Evolutionary conservation across 2,329 filamentous ascomycete genomes (phyloP), one percentile per base, ranked within the genome.

Genomic region (Colletotrichum trifolii): DNA sequence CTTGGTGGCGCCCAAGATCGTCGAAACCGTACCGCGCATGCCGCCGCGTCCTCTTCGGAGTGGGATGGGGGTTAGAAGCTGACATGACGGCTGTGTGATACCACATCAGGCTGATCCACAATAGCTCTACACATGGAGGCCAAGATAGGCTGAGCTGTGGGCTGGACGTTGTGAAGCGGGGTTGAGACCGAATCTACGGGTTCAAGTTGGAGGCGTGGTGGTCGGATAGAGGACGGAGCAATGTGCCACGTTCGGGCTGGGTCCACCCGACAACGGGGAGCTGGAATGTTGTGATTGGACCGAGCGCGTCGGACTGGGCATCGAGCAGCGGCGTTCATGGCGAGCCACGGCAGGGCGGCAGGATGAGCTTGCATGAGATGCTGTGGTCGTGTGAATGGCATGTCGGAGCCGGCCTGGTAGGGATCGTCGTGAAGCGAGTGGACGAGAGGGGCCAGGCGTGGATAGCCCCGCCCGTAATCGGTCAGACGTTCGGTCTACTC

Each of bases 341-440:
- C 47, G 33, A 63, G 48, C 50, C 40, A 53, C 47, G 35, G 60
- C 62, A 55, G 45, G 57, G 57, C 57, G 57, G 49, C 49, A 64
- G 60, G 55, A 59, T 64, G 60, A 42, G 33, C 52, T 40, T 56
- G 64, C 64, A 56, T 55, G 54, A 45, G 60, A 40, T 60, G 54
- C 46, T 47, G 52, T 65, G 60, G 52, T 53, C 55, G 60, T 59
- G 58, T 67, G 66, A 68, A 64, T 55, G 54, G 49, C 11, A 57
- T 54, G 54, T 57, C 45, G 36, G 42, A 43, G 47, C 45, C 47
- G 63, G 53, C 33, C 49, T 45, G 55, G 50, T 50, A 35, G 43
- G 11, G 46, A 64, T 64, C 55, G 55, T 64, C 64, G 38, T 53
- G 12, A 39, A 53, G 45, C 12, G 60, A 65, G 54, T 64, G 64